Percentiles rank a stretch among this genome's conserved stretches.
phyloP scores from a whole-genome alignment of 1,284 basidiomycete species.

The Ganoderma boninense region DNA sequence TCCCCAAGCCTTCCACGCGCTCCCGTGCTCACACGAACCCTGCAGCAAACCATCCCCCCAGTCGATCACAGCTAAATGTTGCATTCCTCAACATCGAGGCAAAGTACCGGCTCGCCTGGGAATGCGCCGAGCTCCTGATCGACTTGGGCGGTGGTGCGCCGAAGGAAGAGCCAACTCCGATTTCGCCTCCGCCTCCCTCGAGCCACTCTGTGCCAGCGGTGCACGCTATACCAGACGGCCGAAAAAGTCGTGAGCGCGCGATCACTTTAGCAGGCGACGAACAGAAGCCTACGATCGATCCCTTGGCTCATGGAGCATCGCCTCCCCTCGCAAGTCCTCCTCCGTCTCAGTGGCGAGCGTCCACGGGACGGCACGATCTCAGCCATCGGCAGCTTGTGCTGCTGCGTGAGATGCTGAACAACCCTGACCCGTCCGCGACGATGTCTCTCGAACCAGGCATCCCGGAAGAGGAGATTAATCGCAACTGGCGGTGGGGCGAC shows the following conservation, averaged over 20 bases:
- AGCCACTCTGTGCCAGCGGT: conserved; percentile 29
- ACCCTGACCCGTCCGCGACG: conserved; percentile 44
- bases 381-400: conserved; percentile 59
- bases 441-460: conserved; percentile 35
- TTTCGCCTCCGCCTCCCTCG: conserved; percentile 37
- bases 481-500: conserved; percentile 77
- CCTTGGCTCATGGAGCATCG: conserved; percentile 38
- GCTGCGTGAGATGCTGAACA: conserved; percentile 60
- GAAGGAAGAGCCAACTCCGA: conserved; percentile 33
- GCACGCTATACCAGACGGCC: conserved; percentile 35
- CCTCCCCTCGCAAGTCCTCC: conserved; percentile 52
- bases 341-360: conserved; percentile 69
- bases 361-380: conserved; percentile 79
- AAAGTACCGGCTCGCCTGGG: conserved; percentile 82
- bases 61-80: conserved; percentile 47
- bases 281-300: conserved; percentile 47
- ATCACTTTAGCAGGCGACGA: conserved; percentile 76
- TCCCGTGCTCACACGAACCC: conserved; percentile 54
- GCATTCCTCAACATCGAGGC: conserved; percentile 57
- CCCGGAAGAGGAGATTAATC: conserved; percentile 56
- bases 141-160: conserved; percentile 69
- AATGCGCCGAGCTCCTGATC: conserved; percentile 87
- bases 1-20: conserved; percentile 47
- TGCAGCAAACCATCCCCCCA: conserved; percentile 16
- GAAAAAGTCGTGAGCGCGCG: conserved; percentile 67